Evolutionary conservation across 805 yeast genomes (phyloP).

Genomic region (Diddensiella caesifluorescens): DNA sequence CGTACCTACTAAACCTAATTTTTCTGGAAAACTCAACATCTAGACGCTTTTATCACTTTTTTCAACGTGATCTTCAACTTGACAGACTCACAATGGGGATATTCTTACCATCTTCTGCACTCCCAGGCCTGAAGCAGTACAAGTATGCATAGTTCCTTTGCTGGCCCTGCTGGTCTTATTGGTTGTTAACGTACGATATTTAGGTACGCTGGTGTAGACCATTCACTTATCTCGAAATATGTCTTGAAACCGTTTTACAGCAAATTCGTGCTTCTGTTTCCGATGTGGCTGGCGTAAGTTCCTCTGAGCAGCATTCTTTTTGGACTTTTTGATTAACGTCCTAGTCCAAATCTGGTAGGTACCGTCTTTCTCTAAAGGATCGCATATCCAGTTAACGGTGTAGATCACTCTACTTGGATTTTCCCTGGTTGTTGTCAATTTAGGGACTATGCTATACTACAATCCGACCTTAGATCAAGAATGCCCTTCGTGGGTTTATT

Average conservation of each 20-base stretch:
- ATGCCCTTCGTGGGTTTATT: conserved; percentile 75
- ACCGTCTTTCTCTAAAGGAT: neutral
- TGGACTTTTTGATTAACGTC: neutral
- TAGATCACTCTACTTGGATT: conserved; percentile 76
- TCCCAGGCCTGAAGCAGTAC: conserved; percentile 51
- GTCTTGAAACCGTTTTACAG: conserved; percentile 81
- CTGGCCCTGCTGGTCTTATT: neutral
- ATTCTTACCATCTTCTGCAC: conserved; percentile 51
- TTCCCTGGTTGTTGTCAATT: conserved; percentile 59
- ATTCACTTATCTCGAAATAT: conserved; percentile 68
- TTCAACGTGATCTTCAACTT: too few relatives aligned
- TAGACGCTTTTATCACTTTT: too few relatives aligned
- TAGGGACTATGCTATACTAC: conserved; percentile 58
- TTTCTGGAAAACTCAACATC: too few relatives aligned
- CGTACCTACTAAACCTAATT: too few relatives aligned
- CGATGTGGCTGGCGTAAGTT: conserved; percentile 66
- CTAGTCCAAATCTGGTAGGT: conserved; percentile 16
- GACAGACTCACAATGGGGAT: conserved; percentile 54
- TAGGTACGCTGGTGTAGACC: conserved; percentile 58
- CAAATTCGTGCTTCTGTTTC: conserved; percentile 66
- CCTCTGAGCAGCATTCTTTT: neutral
- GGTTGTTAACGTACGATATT: neutral
- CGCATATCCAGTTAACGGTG: conserved; percentile 1
- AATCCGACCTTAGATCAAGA: conserved; percentile 59
- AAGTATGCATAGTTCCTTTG: conserved; percentile 31